Base-by-base conservation (phyloP, 192 early-diverging fungal genomes). In the Mortierella claussenii region DNA sequence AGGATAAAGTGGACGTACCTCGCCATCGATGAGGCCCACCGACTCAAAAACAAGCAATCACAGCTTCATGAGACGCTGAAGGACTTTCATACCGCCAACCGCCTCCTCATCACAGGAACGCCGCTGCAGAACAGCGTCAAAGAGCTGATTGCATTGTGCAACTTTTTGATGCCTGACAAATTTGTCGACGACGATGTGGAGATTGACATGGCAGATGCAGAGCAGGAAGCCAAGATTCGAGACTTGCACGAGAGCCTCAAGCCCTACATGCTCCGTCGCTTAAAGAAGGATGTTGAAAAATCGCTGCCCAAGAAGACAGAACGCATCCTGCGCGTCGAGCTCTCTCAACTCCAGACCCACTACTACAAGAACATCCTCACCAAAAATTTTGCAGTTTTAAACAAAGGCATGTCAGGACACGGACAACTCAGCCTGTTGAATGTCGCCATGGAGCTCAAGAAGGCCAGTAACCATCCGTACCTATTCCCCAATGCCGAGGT, bases 281-380 rank as follows among this genome's bases (percentile, higher is more conserved):
- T 98, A 28, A 99, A 99, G 75, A 97, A 97, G 79, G 97, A 99
- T 65, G 98, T 98, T 0, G 98, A 99, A 79, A 96, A 95, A 80
- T 95, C 95, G 10, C 69, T 99, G 58, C 97, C 96, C 5, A 91
- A 92, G 67, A 97, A 98, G 81, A 95, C 95, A 0, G 98, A 99
- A 71, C 89, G 94, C 40, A 97, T 99, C 36, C 79, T 99, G 60
- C 92, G 98, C 9, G 95, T 99, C 0, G 96, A 96, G 60, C 83
- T 98, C 68, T 90, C 92, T 0, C 89, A 90, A 5, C 80, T 97
- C 82, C 97, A 98, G 76, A 87, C 93, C 17, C 89, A 93, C 60
- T 97, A 92, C 78, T 97, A 98, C 85, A 97, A 97, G 78, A 92
- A 94, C 65, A 96, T 99, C 55, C 89, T 94, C 54, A 93, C 96